These are phyloP conservation scores for Nicotiana obtusifolia DNA, from an alignment of 257 asterid genomes.

Conservation along the genomic window DNA sequence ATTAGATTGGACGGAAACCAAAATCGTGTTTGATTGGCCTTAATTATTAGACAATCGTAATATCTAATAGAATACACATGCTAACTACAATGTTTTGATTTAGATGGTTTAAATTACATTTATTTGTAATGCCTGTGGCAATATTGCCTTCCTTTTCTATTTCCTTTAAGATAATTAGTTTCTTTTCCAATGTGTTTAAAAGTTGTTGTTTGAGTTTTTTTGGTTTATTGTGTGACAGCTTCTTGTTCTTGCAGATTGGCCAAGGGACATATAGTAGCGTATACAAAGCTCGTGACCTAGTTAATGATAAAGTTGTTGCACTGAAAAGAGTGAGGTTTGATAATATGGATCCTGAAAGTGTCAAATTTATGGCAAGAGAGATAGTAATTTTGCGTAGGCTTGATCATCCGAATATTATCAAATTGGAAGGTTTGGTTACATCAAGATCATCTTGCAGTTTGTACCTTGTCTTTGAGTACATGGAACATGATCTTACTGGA, in stretches of 20 bases:
- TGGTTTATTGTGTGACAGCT: constrained; percentile 37
- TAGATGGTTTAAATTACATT: not conserved
- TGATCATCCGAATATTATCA: constrained; percentile 82
- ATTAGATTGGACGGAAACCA: not conserved
- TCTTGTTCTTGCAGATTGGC: constrained; percentile 73
- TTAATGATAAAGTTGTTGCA: constrained; percentile 53
- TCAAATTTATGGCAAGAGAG: constrained; percentile 96
- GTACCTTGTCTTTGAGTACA: constrained; percentile 81
- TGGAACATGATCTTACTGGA: constrained; percentile 96
- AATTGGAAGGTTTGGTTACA: constrained; percentile 77
- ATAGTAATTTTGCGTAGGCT: constrained; percentile 73
- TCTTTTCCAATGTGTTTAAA: not conserved
- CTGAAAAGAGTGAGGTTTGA: constrained; percentile 87
- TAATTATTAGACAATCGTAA: not conserved
- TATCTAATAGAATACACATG: not conserved
- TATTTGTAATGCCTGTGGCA: not conserved
- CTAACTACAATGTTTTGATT: not conserved
- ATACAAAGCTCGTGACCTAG: constrained; percentile 75
- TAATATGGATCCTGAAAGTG: constrained; percentile 83
- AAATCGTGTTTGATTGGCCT: not conserved
- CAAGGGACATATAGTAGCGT: constrained; percentile 97
- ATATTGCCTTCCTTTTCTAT: constrained; percentile 3
- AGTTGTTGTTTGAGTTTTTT: constrained; percentile 19
- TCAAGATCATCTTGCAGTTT: constrained; percentile 69
- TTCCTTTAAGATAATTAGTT: not conserved